phyloP scores from a whole-genome alignment of 352 stramenopile genomes.

The Pythium periplocum region DNA sequence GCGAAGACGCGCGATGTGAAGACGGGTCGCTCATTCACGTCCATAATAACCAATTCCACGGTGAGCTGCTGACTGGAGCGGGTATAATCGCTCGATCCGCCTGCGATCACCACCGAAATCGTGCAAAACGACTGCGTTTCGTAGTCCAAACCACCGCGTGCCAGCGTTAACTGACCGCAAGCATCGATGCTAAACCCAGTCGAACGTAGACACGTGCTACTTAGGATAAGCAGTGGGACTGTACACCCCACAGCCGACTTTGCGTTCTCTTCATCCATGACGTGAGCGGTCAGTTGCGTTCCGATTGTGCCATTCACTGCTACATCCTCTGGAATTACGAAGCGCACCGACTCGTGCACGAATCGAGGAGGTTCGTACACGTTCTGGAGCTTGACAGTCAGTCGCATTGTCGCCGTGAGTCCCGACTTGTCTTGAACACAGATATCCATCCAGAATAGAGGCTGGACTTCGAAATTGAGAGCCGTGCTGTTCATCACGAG shows the following conservation, averaged over 20 bases:
- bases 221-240: constrained; percentile 6
- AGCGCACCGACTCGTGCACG: constrained; percentile 15
- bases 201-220: constrained; percentile 5
- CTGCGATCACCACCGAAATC: constrained; percentile 14
- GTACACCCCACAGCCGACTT: constrained; percentile 5
- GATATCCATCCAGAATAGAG: constrained; percentile 36
- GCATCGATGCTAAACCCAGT: constrained; percentile 12
- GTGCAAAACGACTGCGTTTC: constrained; percentile 18
- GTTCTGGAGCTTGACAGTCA: constrained; percentile 30
- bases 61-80: constrained; percentile 8
- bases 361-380: constrained; percentile 52
- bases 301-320: constrained; percentile 6
- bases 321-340: constrained; percentile 27
- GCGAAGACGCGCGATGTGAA: constrained; percentile 9
- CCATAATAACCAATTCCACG: constrained; percentile 9
- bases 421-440: constrained; percentile 39
- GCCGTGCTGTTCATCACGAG: constrained; percentile 28
- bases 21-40: constrained; percentile 20
- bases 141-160: constrained; percentile 17
- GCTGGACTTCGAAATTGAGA: constrained; percentile 34
- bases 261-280: constrained; percentile 20
- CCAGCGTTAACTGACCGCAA: constrained; percentile 20
- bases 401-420: constrained; percentile 15
- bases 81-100: constrained; percentile 13
- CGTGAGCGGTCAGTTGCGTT: constrained; percentile 6